phyloP scores from a whole-genome alignment of 306 rosid species.

The Coriaria nepalensis region DNA sequence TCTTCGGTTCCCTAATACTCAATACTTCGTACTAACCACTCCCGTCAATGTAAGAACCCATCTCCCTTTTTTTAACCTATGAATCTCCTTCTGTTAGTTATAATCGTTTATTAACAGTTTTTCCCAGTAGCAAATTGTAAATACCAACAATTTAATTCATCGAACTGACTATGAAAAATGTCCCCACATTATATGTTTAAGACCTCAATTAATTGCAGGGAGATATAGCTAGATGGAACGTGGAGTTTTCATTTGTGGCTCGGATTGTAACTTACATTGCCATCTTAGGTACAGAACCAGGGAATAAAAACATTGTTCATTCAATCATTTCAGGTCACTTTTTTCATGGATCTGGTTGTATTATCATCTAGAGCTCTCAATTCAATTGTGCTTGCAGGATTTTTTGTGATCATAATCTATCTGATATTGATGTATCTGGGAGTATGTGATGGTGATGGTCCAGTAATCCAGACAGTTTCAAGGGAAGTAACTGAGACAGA shows the following conservation, averaged over 20 bases:
- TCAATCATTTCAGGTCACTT: too few species aligned
- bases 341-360: too few species aligned
- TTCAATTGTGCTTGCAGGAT: slow-evolving; percentile 19
- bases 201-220: slow-evolving; percentile 21
- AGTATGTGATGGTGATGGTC: slow-evolving; percentile 18
- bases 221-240: slow-evolving; percentile 20
- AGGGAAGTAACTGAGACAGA: slow-evolving; percentile 25
- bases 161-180: too few species aligned
- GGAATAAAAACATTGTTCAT: not conserved
- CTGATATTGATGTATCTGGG: slow-evolving; percentile 40
- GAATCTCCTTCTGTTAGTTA: too few species aligned
- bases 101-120: too few species aligned
- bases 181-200: too few species aligned
- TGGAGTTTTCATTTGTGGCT: slow-evolving; percentile 37
- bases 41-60: slow-evolving; percentile 34
- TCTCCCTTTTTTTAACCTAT: too few species aligned
- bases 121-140: too few species aligned
- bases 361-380: too few species aligned
- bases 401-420: slow-evolving; percentile 15
- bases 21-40: slow-evolving; percentile 35
- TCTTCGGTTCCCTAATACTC: slow-evolving; percentile 35
- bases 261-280: slow-evolving; percentile 35
- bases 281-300: slow-evolving; percentile 35
- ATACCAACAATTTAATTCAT: too few species aligned
- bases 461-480: slow-evolving; percentile 6